Conservation (phyloP, 2,329 filamentous ascomycete species). For the Exophiala sp. region DNA sequence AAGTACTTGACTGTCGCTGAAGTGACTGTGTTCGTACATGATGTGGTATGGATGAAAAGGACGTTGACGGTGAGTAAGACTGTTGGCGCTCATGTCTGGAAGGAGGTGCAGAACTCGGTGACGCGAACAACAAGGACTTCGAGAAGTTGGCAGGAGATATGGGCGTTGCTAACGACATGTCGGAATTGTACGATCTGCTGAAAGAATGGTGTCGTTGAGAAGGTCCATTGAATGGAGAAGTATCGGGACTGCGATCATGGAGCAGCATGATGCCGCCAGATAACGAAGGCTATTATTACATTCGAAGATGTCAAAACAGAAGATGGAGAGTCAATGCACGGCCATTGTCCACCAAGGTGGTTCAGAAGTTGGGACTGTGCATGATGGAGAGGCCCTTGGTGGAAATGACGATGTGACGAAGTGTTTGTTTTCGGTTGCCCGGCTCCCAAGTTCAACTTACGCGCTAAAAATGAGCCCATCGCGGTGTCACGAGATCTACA, state of each 20-base stretch:
- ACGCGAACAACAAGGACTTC: constrained; percentile 70
- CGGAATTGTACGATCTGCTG: constrained; percentile 62
- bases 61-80: constrained; percentile 60
- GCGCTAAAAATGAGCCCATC: too few species aligned
- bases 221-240: constrained; percentile 53
- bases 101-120: constrained; percentile 47
- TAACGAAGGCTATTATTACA: constrained; percentile 7
- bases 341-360: neutral
- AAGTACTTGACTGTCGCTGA: constrained; percentile 62
- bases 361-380: neutral
- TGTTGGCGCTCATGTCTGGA: constrained; percentile 64
- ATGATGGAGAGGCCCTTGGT: neutral
- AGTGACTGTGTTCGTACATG: constrained; percentile 50
- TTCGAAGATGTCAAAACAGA: neutral
- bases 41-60: constrained; percentile 41
- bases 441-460: too few species aligned
- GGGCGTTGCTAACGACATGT: constrained; percentile 26
- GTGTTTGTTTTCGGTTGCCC: too few species aligned
- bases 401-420: too few species aligned
- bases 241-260: constrained; percentile 24
- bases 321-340: constrained; percentile 2
- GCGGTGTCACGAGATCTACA: too few species aligned
- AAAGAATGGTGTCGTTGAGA: constrained; percentile 81
- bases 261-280: constrained; percentile 23
- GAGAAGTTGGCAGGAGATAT: constrained; percentile 50